Evolutionary conservation across 345 rosid genomes (phyloP).

Genomic region (Eutrema heterophyllum): DNA sequence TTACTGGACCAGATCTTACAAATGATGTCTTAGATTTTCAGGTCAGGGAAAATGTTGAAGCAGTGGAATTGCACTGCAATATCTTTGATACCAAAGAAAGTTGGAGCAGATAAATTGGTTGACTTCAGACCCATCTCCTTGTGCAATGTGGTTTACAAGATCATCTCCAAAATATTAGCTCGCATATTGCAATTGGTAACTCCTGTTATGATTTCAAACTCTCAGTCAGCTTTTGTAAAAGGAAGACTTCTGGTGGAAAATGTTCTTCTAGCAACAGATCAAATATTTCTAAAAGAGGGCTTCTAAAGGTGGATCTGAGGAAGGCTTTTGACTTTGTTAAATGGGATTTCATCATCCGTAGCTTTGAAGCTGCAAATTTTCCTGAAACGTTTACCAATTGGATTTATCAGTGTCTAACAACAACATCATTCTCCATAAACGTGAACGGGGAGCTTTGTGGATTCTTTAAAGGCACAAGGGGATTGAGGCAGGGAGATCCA

Average conservation of each 20-base stretch:
- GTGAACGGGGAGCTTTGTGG: too few species aligned
- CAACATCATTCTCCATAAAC: too few species aligned
- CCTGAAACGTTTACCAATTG: too few species aligned
- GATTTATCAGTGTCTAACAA: too few species aligned
- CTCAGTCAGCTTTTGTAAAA: too few species aligned
- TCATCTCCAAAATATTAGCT: not conserved
- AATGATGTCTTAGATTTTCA: not conserved
- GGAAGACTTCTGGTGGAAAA: too few species aligned
- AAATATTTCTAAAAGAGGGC: accelerated
- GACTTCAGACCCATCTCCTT: not conserved
- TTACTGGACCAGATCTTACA: not conserved
- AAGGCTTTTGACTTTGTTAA: not conserved
- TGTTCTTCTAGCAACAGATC: too few species aligned
- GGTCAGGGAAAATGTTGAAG: not conserved
- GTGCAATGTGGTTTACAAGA: not conserved
- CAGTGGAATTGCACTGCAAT: not conserved
- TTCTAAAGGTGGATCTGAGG: not conserved
- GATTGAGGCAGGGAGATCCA: too few species aligned
- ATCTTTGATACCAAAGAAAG: not conserved
- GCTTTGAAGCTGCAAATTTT: too few species aligned
- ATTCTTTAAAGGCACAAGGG: too few species aligned
- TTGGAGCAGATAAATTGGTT: not conserved
- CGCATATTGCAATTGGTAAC: not conserved
- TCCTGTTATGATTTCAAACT: too few species aligned
- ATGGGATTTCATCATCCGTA: not conserved